phyloP scores from a whole-genome alignment of 345 rosid genomes.

The Populus simonii region DNA sequence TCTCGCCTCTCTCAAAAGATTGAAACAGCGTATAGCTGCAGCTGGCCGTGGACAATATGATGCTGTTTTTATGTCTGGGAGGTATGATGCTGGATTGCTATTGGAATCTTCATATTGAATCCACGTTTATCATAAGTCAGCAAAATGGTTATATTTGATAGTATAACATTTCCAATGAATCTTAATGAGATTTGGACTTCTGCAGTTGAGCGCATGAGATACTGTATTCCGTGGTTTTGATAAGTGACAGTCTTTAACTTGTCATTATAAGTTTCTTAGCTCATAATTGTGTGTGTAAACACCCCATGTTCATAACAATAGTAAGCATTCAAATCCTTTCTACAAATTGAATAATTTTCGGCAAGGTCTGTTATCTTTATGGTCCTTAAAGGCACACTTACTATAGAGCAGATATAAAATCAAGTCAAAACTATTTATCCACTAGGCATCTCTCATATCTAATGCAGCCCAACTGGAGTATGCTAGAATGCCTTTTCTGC shows the following conservation, averaged over 20 bases:
- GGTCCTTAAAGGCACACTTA: not conserved
- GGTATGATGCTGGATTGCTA: conserved; percentile 41
- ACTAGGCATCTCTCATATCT: no score
- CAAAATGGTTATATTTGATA: not conserved
- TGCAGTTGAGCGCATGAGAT: not conserved
- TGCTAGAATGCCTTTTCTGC: no score
- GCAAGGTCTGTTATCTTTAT: not conserved
- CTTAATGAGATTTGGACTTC: not conserved
- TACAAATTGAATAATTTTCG: not conserved
- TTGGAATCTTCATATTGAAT: conserved; percentile 1
- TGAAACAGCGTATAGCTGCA: conserved; percentile 72
- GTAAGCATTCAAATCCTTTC: not conserved
- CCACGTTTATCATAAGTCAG: not conserved
- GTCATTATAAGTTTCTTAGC: not conserved
- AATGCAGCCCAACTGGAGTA: no score
- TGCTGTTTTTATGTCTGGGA: conserved; percentile 95
- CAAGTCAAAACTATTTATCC: no score
- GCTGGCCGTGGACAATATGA: conserved; percentile 80
- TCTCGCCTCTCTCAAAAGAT: conserved; percentile 75
- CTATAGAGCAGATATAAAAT: not conserved
- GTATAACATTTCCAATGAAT: not conserved
- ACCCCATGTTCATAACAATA: not conserved
- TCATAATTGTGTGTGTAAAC: not conserved
- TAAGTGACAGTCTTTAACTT: not conserved
- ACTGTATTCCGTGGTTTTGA: not conserved